Evolutionary conservation across 176 grass and related monocot species (phyloP), one percentile per base, ranked within the genome.

Genomic region (Eragrostis curvula): DNA sequence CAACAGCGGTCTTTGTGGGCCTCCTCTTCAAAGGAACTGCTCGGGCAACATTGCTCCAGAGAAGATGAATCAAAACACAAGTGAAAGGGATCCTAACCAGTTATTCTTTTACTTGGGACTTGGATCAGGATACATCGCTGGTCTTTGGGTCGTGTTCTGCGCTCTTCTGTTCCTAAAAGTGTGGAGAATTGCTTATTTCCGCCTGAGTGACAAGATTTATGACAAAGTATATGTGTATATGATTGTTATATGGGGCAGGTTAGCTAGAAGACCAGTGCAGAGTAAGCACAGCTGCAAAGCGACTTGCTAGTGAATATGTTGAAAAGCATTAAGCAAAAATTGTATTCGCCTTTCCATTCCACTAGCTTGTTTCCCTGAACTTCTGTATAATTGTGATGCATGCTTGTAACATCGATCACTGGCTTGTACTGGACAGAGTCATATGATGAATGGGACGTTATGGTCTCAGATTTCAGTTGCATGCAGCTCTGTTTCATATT

Each of bases 141-240:
- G 32, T 36, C 74, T 9, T 9, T 89, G 74, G 83, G 56, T 21
- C 58, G 44, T 78, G 40, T 70, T 73, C 16, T 63, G 48, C 3
- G 30, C 60, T 9, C 29, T 85, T 2, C 68, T 78, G 18, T 71
- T 85, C 55, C n/a, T n/a, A 25, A 17, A 77, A 25, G 10, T 1
- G 32, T 85, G 83, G 83, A 79, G 61, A 14, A 44, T 79, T 50
- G 73, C 65, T 43, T 79, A 51, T 30, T 79, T 85, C 51, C 83
- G 18, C 51, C 45, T 61, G 1, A 14, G 69, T 48, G 73, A 78
- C 43, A 59, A 45, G 20, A 12, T 85, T 2, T 71, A 42, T 71
- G 79, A 82, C 17, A 71, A 70, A 55, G 44, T 28, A 2, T 71
- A 73, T 44, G 68, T 73, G 46, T 15, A 32, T n/a, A 27, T 70